Evolutionary conservation across 148 eudicot species (phyloP), one percentile per base, ranked within the genome.

Genomic region (Rhododendron williamsianum): DNA sequence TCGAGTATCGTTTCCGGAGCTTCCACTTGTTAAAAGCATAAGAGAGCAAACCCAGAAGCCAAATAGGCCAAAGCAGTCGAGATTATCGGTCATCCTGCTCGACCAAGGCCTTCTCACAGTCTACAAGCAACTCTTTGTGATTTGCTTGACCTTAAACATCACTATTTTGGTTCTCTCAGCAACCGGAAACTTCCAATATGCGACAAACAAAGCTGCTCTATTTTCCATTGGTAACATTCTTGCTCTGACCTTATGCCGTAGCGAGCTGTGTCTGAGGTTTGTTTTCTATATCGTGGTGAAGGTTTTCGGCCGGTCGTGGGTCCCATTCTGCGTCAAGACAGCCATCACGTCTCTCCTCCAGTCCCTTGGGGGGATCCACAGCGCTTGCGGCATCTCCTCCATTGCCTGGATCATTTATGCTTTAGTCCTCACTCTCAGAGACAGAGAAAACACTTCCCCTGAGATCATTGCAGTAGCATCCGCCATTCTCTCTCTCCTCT

Each of bases 341-440:
- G 78, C 84, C 73, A 52, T 80, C 23, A 89, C 92, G 0, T 69
- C 90, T 52, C 43, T 86, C 38, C 82, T 90, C 1, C 92, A 92
- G 69, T 90, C 90, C 19, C 88, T 92, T 1, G 92, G 93, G 0
- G 93, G 93, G 30, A 86, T 92, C 33, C 93, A 92, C 84, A 92
- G 93, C 73, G 85, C 91, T 16, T 90, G 92, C 63, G 93, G 92
- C 2, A 13, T 91, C 15, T 92, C 93, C 8, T 90, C 92, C 36
- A 82, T 92, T 9, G 91, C 87, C 2, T 92, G 93, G 93, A 86
- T 92, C 1, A 36, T 85, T 2, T 89, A 90, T 27, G 89, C 92
- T 1, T 30, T 92, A 18, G 78, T 86, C 45, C 86, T 90, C 48
- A 89, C 93, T 46, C 82, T 90, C 0, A 88, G 86, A 81, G 85